Evolutionary conservation across 2,329 filamentous ascomycete genomes (phyloP), one percentile per base, ranked within the genome.

Genomic region (Fusarium temperatum): DNA sequence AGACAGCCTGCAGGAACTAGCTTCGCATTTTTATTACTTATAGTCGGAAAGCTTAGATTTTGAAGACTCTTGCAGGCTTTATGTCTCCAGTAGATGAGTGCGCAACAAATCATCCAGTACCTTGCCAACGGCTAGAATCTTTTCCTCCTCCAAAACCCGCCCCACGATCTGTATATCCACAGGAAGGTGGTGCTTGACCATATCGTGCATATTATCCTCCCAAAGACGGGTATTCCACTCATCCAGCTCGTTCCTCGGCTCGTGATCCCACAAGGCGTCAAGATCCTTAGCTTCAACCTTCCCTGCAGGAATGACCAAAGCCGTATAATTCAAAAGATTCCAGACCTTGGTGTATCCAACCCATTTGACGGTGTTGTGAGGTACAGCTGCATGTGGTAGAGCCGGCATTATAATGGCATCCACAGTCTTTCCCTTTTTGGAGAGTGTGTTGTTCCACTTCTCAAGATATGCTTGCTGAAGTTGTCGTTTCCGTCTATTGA

Each of bases 301-400:
- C 0, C 78, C 77, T 8, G 63, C 79, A 0, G 76, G 79, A 4
- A 80, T 72, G 3, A 75, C 76, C 11, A 80, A 41, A 3, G 78
- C 78, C 0, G 79, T 70, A 18, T 80, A 80, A 36, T 80, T 78
- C 4, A 80, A 50, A 22, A 80, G 67, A 36, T 80, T 80, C 78
- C 78, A 80, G 3, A 80, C 67, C 22, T 80, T 80, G 1, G 79
- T 80, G n/a, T 80, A 80, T 10, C 90, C 89, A 0, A 86, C 85
- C 85, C 85, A 87, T n/a, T 82, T 79, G 28, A 80, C 83, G 4
- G 70, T 65, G 0, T 71, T 59, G 42, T 86, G 85, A 0, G 83
- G 87, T 0, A 90, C 85, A 4, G 89, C 85, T 1, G 87, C 81
- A 77, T 93, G 91, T 4, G 90, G 89, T 85, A 91, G 89, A 0